Evolutionary conservation across 225 moss, liverwort and hornwort genomes (phyloP).

Genomic region (Physcomitrium patens): DNA sequence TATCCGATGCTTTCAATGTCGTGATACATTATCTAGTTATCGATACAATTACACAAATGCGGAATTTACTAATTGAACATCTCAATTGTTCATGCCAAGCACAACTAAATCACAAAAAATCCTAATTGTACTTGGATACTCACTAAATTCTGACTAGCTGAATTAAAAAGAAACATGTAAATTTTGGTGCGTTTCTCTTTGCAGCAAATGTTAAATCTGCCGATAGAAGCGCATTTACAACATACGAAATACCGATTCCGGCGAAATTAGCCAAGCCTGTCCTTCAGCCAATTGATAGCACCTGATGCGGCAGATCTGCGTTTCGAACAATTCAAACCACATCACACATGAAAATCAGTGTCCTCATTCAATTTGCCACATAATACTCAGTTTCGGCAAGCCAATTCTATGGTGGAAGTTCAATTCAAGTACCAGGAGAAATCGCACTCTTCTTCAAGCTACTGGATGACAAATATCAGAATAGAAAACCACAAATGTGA

Average conservation of each 20-base stretch:
- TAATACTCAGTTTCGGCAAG: neutral
- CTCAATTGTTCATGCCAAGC: constrained; percentile 29
- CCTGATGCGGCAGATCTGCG: constrained; percentile 59
- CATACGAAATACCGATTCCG: neutral
- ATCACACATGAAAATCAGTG: constrained; percentile 17
- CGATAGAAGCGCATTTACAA: constrained; percentile 14
- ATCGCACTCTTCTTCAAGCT: neutral
- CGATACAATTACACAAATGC: constrained; percentile 33
- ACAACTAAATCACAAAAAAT: constrained; percentile 34
- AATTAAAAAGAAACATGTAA: constrained; percentile 24
- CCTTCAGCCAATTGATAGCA: constrained; percentile 62
- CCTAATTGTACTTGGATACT: constrained; percentile 24
- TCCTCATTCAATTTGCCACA: neutral
- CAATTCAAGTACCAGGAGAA: neutral
- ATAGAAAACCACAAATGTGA: neutral
- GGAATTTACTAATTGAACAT: constrained; percentile 32
- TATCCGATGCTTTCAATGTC: constrained; percentile 29
- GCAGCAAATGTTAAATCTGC: constrained; percentile 10
- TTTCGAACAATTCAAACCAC: constrained; percentile 23
- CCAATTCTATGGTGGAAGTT: neutral
- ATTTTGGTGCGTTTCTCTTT: constrained; percentile 25
- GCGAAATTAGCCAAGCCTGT: constrained; percentile 47
- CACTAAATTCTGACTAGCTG: constrained; percentile 24
- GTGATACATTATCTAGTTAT: constrained; percentile 34
- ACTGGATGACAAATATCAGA: constrained; percentile 1